Conservation (phyloP, 78 protist genomes). For the Polysphondylium violaceum region DNA sequence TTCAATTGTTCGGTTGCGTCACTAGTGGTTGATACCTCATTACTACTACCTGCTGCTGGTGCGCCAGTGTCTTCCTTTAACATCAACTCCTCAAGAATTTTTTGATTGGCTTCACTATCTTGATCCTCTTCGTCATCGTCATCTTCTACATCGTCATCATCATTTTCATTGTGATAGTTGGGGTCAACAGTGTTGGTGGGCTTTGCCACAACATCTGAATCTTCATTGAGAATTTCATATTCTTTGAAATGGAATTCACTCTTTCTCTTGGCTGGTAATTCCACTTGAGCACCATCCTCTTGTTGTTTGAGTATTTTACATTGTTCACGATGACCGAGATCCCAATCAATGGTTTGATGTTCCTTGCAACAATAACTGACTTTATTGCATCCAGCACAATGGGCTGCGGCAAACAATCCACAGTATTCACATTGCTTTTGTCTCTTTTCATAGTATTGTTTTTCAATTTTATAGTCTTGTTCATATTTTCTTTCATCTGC, state of each 20-base stretch:
- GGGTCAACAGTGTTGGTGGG: neutral
- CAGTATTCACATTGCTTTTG: conserved; percentile 36
- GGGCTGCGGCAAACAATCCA: conserved; percentile 7
- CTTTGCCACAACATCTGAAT: neutral
- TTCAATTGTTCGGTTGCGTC: conserved; percentile 1
- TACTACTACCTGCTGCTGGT: neutral
- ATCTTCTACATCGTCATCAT: conserved; percentile 13
- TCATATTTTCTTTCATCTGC: conserved; percentile 54
- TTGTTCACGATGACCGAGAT: conserved; percentile 59
- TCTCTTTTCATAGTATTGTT: neutral
- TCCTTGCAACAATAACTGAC: conserved; percentile 64
- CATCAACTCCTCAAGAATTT: neutral
- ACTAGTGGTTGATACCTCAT: neutral
- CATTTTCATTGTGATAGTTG: neutral
- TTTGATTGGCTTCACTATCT: neutral
- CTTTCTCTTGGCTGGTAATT: neutral
- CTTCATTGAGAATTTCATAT: conserved; percentile 12
- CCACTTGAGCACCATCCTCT: too few relatives aligned
- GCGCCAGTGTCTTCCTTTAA: too few relatives aligned
- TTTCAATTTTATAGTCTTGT: neutral
- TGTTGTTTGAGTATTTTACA: conserved; percentile 25
- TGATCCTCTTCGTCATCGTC: conserved; percentile 20
- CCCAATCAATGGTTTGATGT: conserved; percentile 76
- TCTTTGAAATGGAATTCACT: conserved; percentile 25
- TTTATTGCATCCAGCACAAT: conserved; percentile 32